Base-by-base conservation (phyloP, 2,329 filamentous ascomycete species). In the Verticillium longisporum region DNA sequence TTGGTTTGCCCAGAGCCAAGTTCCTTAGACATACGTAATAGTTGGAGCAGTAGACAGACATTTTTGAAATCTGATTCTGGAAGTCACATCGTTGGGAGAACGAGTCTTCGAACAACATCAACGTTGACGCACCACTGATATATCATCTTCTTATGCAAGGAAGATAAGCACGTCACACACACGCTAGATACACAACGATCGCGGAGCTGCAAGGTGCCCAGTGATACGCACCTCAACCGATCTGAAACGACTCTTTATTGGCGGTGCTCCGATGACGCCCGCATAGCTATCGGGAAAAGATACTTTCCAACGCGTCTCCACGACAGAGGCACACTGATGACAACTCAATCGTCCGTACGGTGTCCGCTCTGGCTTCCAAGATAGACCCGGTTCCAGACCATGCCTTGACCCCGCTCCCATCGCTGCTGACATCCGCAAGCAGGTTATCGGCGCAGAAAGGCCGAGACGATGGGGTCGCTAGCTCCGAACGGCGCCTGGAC, bases 21-120 rank as follows among this genome's bases (percentile, higher is more conserved):
- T 5, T 9, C 11, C 45, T 26, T n/a, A 33, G 33, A 55, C 10
- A 34, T 56, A 72, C 71, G 61, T 73, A 73, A 63, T 71, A 73
- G 64, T 73, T 73, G 55, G 71, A 71, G 64, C 70, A 73, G 60
- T 71, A 71, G 63, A 67, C 71, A 65, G 64, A 65, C 67, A 71
- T 71, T 18, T 60, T 67, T 62, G 3, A 61, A 21, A 15, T 50
- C 11, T 21, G 18, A n/a, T 50, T 50, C n/a, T 10, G 45, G 18
- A 3, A 26, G 26, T 26, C 3, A 26, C 26, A 26, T 26, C 4
- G 26, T 26, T 26, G 26, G 26, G 26, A 26, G 26, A 26, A 4
- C 26, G 26, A 26, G 3, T 26, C 26, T 3, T 26, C 26, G 26
- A 26, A 26, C 26, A 26, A 26, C 3, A 4, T 26, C 6, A 50